Evolutionary conservation across 305 asterid species (phyloP).

Genomic region (Solanum hybrid): DNA sequence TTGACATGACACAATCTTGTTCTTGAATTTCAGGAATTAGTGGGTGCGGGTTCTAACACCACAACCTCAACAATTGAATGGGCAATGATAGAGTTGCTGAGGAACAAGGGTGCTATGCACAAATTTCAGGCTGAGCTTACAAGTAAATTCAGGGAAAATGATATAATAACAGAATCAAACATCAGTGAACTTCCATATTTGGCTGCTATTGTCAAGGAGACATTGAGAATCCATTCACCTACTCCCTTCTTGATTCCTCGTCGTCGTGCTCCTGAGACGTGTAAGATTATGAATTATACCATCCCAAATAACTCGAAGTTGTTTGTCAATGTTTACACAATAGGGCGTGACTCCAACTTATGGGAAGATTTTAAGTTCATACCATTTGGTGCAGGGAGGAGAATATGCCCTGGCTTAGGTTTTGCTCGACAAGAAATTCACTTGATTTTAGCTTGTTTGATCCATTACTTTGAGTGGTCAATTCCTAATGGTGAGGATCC

Average conservation of each 20-base stretch:
- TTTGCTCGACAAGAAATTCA: no score
- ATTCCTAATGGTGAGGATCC: no score
- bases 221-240: constrained; percentile 19
- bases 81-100: constrained; percentile 16
- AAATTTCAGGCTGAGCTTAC: constrained; percentile 11
- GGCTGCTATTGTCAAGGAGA: not conserved
- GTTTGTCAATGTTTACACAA: constrained; percentile 14
- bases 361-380: not conserved
- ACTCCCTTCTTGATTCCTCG: constrained; percentile 19
- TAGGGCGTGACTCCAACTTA: constrained; percentile 5
- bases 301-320: constrained; percentile 12
- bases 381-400: no score
- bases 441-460: no score
- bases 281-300: constrained; percentile 16
- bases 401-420: no score
- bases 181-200: not conserved
- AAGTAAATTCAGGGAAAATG: not conserved
- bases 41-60: no score
- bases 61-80: no score
- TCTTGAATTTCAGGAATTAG: no score
- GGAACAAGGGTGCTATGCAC: constrained; percentile 9
- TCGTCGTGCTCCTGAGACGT: constrained; percentile 11
- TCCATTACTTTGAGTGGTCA: no score
- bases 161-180: not conserved
- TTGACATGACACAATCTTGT: no score